A percentile compares a stretch with the other conserved stretches of the same genome.
Evolutionary conservation across 2,329 filamentous ascomycete species (phyloP).

Genomic region (Lachnellula hyalina): DNA sequence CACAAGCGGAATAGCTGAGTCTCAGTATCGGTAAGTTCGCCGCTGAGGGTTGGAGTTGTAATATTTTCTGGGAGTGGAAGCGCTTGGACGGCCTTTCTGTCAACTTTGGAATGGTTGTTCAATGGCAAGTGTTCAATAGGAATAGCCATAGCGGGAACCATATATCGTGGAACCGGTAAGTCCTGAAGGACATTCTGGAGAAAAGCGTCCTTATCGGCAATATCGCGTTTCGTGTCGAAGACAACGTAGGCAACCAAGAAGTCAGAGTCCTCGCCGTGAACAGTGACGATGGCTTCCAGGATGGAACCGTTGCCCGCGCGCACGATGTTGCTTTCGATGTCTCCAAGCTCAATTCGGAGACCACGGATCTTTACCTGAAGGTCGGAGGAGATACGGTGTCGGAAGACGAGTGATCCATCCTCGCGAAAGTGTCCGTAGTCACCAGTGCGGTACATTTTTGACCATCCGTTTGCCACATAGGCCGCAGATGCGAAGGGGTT

Average conservation of each 20-base stretch:
- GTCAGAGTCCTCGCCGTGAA: constrained; percentile 18
- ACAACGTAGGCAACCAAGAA: constrained; percentile 35
- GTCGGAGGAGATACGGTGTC: constrained; percentile 32
- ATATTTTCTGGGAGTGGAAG: constrained; percentile 6
- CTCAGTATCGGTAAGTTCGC: not conserved
- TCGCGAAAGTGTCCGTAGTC: constrained; percentile 33
- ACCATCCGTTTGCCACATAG: constrained; percentile 1
- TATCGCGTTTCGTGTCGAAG: constrained; percentile 10
- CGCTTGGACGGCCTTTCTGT: constrained; percentile 23
- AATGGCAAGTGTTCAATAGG: constrained; percentile 29
- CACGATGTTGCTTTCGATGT: constrained; percentile 30
- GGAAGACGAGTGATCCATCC: constrained; percentile 28
- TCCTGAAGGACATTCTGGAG: not conserved
- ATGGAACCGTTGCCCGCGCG: constrained; percentile 1
- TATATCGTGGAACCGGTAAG: constrained; percentile 32
- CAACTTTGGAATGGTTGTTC: constrained; percentile 31
- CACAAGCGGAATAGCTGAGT: constrained; percentile 9
- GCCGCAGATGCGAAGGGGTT: not conserved
- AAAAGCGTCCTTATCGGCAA: not conserved
- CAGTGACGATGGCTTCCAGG: constrained; percentile 21
- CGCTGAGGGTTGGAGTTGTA: not conserved
- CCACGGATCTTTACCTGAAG: constrained; percentile 35
- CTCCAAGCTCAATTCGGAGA: constrained; percentile 37
- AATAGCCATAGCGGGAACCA: constrained; percentile 31
- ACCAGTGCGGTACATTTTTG: constrained; percentile 33